A percentile compares a stretch with the other conserved stretches of the same genome.
phyloP scores from a whole-genome alignment of 495 filamentous ascomycete species.

The Viridothelium virens region DNA sequence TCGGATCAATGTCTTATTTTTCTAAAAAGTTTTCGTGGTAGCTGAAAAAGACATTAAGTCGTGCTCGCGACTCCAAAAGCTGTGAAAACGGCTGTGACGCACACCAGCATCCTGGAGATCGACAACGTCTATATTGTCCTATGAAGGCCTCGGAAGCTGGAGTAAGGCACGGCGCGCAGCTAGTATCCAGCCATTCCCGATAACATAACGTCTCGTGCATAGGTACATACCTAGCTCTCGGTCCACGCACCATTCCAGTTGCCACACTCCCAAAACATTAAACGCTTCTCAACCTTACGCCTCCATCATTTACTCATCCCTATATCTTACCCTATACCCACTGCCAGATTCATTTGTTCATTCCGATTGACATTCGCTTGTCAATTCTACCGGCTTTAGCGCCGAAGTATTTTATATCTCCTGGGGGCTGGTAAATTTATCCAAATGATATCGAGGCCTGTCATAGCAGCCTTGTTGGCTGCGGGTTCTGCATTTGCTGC shows the following conservation, averaged over 20 bases:
- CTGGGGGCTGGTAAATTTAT: no score
- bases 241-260: constrained; percentile 2
- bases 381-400: neutral
- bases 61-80: neutral
- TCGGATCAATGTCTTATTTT: neutral
- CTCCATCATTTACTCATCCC: neutral
- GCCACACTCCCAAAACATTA: neutral
- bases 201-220: neutral
- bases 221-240: neutral
- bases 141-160: neutral
- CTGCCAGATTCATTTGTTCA: neutral
- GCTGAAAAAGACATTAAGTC: neutral
- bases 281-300: neutral
- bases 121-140: neutral
- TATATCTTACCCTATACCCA: neutral
- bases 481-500: neutral
- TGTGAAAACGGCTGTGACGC: neutral
- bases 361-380: neutral
- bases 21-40: no score
- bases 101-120: neutral
- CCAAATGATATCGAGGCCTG: neutral
- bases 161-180: constrained; percentile 7
- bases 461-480: neutral
- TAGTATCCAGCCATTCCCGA: constrained; percentile 7
- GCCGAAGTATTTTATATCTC: neutral